These are phyloP conservation scores for Lophiotrema nucula DNA, from an alignment of 495 filamentous ascomycete species.

Conservation along the genomic window DNA sequence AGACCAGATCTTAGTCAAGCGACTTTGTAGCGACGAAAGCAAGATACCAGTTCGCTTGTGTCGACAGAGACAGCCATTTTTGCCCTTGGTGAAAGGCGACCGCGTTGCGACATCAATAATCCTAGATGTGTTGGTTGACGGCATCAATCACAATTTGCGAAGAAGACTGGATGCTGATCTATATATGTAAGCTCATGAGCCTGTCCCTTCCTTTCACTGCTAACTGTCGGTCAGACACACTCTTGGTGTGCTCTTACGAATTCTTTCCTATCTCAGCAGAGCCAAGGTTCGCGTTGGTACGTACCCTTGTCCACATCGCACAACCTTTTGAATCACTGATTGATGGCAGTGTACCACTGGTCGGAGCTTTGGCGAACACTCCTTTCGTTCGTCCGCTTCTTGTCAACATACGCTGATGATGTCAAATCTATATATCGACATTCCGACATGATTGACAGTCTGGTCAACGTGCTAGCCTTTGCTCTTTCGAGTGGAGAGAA, in stretches of 20 bases:
- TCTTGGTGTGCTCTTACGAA: conserved; percentile 75
- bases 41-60: conserved; percentile 77
- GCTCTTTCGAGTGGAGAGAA: conserved; percentile 84
- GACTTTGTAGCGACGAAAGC: conserved; percentile 77
- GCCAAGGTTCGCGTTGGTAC: conserved; percentile 52
- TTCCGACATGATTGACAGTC: conserved; percentile 61
- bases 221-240: conserved; percentile 42
- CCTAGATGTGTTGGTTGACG: conserved; percentile 83
- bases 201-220: not conserved
- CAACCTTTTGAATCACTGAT: not conserved
- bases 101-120: conserved; percentile 70
- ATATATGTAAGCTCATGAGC: conserved; percentile 57
- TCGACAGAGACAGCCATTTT: conserved; percentile 81
- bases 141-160: conserved; percentile 90
- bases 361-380: conserved; percentile 89
- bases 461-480: conserved; percentile 82
- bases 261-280: conserved; percentile 78
- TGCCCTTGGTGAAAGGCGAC: conserved; percentile 72
- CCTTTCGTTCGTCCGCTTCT: conserved; percentile 84
- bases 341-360: conserved; percentile 73
- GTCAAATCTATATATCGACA: conserved; percentile 61
- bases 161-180: conserved; percentile 79
- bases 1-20: conserved; percentile 79
- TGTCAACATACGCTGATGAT: conserved; percentile 78
- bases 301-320: not conserved